Evolutionary conservation across 225 moss, liverwort and hornwort genomes (phyloP), one percentile per base, ranked within the genome.

Genomic region (Neckera pumila): DNA sequence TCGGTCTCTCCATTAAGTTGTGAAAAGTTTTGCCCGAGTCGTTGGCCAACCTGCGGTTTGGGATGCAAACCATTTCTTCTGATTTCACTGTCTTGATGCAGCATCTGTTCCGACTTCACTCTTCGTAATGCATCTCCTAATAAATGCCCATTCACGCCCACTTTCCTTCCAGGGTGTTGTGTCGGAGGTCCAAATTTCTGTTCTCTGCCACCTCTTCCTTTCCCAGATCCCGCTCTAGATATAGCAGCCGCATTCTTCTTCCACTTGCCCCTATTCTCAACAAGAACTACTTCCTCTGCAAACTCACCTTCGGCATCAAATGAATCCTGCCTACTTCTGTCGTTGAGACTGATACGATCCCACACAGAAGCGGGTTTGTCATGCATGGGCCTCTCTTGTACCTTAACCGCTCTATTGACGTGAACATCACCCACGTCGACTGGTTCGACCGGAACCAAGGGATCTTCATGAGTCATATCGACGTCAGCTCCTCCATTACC

Each of bases 261-360:
- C 96, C 96, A 96, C 90, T 90, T 98, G 56, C 91, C 94, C 90
- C 87, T 94, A 85, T 95, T 93, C 47, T 90, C 92, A 45, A 84
- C 84, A 77, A 80, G 82, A 30, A 69, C 84, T 71, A 91, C 92
- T 87, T 89, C 92, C 90, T 57, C 93, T 74, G 87, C 81, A 70
- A 90, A 93, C 63, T 94, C 92, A 51, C 69, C 88, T 86, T 91
- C 90, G 36, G 88, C 91, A 89, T 36, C 86, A 76, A 66, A 89
- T 62, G 85, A 76, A 34, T 58, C 93, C 60, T 90, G 78, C 53
- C 66, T 88, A 83, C 83, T 95, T 88, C 87, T 89, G 59, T 90
- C 89, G 70, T 88, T 90, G 40, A 91, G 84, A 83, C 90, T 96
- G 90, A 98, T 87, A 64, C 98, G 96, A 90, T 98, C 97, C 98